These are phyloP conservation scores for Prunus campanulata DNA, from an alignment of 306 rosid genomes.

Conservation along the genomic window DNA sequence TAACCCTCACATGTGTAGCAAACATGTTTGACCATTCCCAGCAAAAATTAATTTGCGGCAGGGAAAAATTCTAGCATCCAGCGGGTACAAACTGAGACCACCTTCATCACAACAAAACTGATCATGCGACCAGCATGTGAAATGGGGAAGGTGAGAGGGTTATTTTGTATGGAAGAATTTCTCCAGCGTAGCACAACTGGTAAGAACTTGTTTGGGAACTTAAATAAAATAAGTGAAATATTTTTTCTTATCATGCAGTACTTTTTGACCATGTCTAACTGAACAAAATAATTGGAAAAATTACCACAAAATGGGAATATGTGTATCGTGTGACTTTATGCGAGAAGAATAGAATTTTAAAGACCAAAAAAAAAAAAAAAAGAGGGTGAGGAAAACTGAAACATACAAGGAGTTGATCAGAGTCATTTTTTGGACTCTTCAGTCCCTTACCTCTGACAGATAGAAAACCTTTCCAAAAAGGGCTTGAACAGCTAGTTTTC, in stretches of 20 bases:
- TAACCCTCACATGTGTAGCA: too few relatives aligned
- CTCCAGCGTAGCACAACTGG: neutral
- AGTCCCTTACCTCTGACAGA: constrained; percentile 73
- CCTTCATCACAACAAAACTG: neutral
- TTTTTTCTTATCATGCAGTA: neutral
- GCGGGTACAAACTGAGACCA: neutral
- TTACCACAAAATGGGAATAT: neutral
- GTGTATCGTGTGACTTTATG: neutral
- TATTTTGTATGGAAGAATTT: neutral
- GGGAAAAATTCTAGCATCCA: neutral
- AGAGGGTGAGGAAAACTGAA: neutral
- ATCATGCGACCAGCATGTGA: neutral
- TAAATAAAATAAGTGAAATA: neutral
- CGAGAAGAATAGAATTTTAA: neutral
- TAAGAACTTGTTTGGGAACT: neutral
- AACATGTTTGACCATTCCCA: neutral
- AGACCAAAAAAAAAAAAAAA: neutral
- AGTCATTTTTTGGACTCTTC: constrained; percentile 10
- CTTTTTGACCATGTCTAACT: neutral
- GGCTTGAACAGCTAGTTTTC: constrained; percentile 88
- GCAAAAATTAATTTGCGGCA: neutral
- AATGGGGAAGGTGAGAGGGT: neutral
- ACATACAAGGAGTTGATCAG: constrained; percentile 1
- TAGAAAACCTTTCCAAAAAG: constrained; percentile 93
- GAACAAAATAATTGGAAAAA: neutral